Percentiles rank a stretch among this genome's conserved stretches.
These are phyloP conservation scores for Sporothrix schenckii DNA, from an alignment of 2,329 filamentous ascomycete genomes.

Conservation along the genomic window DNA sequence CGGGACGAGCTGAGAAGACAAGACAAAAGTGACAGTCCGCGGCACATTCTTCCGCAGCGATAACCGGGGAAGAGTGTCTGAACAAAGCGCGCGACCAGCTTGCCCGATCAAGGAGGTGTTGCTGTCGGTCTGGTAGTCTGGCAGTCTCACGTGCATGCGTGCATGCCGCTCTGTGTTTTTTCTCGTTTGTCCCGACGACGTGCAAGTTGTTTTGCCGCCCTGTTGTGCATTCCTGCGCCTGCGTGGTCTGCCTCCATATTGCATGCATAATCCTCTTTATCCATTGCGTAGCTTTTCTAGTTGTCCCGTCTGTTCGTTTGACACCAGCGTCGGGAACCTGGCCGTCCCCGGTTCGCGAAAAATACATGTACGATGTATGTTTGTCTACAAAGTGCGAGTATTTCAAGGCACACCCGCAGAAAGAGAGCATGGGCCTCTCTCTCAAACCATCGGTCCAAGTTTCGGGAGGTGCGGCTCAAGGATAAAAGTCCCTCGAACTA, in stretches of 20 bases:
- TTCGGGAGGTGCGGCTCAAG: slow-evolving; percentile 14
- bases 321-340: slow-evolving; percentile 7
- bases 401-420: background rate
- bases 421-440: background rate
- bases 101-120: slow-evolving; percentile 18
- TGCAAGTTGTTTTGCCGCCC: slow-evolving; percentile 13
- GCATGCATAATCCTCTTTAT: background rate
- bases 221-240: slow-evolving; percentile 3
- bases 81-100: background rate
- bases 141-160: no score
- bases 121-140: background rate
- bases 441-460: background rate
- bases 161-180: background rate
- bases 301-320: slow-evolving; percentile 1
- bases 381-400: background rate
- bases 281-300: background rate
- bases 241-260: background rate
- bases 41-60: slow-evolving; percentile 3
- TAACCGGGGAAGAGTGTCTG: no score
- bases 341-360: slow-evolving; percentile 3
- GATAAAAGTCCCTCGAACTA: background rate
- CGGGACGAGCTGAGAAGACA: background rate
- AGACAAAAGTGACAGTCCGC: background rate
- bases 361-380: no score
- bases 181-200: background rate